Evolutionary conservation across 2,329 filamentous ascomycete species (phyloP).

Genomic region (Colletotrichum ledebouriae): DNA sequence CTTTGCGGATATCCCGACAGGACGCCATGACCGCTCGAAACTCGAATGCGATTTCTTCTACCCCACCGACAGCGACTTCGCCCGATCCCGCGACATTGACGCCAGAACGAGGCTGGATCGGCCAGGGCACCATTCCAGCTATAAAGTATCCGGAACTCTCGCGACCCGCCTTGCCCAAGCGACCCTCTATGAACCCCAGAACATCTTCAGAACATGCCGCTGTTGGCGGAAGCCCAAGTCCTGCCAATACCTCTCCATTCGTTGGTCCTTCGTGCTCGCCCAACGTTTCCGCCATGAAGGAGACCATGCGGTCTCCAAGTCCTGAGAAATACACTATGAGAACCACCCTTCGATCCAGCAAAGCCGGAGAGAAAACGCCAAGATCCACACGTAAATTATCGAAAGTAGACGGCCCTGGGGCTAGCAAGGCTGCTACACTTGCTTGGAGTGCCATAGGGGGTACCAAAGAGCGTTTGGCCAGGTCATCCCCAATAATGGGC

Average conservation of each 20-base stretch:
- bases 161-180: conserved; percentile 71
- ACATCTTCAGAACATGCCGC: conserved; percentile 64
- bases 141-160: conserved; percentile 85
- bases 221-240: conserved; percentile 49
- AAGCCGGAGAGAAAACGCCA: conserved; percentile 57
- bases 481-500: conserved; percentile 46
- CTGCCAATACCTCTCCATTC: conserved; percentile 44
- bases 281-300: conserved; percentile 51
- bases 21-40: conserved; percentile 49
- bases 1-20: conserved; percentile 76
- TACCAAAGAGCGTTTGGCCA: conserved; percentile 53
- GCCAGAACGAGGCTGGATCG: conserved; percentile 73
- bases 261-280: conserved; percentile 48
- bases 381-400: conserved; percentile 57
- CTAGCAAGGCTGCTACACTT: conserved; percentile 74
- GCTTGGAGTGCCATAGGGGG: conserved; percentile 68
- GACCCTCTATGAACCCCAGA: conserved; percentile 68
- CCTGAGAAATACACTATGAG: conserved; percentile 74
- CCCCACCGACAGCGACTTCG: not conserved
- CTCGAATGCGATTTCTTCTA: conserved; percentile 22
- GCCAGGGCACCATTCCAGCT: conserved; percentile 84
- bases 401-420: conserved; percentile 62
- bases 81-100: conserved; percentile 2
- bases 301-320: conserved; percentile 63
- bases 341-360: conserved; percentile 69